A percentile compares a stretch with the other conserved stretches of the same genome.
Evolutionary conservation across 441 rosid genomes (phyloP).

Genomic region (Erodium chrysanthum): DNA sequence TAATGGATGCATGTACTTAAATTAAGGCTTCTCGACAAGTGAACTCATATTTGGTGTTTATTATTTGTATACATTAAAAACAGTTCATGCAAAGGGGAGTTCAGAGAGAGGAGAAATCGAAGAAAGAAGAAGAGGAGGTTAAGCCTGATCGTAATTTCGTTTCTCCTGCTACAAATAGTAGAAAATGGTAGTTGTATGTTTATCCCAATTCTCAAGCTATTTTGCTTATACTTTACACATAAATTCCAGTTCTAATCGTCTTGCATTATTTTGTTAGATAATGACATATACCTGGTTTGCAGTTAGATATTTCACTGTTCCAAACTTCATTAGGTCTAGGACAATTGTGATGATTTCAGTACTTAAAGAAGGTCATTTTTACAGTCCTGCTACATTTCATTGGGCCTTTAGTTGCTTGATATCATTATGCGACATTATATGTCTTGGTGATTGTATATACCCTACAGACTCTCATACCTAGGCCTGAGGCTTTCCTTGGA

Average conservation of each 20-base stretch:
- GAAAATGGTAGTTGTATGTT: slow-evolving; percentile 47
- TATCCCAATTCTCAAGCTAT: not conserved
- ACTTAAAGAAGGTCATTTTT: not conserved
- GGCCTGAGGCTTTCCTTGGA: not conserved
- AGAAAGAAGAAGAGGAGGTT: slow-evolving; percentile 33
- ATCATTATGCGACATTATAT: not conserved
- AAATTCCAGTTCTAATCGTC: no score
- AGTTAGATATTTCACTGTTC: not conserved
- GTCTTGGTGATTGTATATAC: not conserved
- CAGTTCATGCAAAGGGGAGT: slow-evolving; percentile 92
- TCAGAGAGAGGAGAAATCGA: slow-evolving; percentile 41
- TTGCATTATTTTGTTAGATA: no score
- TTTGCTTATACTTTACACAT: not conserved
- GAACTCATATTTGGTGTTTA: not conserved
- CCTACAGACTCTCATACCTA: not conserved
- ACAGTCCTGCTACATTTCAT: not conserved
- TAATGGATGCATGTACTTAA: not conserved
- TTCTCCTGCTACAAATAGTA: slow-evolving; percentile 28
- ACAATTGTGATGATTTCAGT: not conserved
- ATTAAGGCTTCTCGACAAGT: not conserved
- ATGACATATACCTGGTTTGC: no score
- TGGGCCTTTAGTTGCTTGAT: not conserved
- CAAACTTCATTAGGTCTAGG: not conserved
- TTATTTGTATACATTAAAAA: not conserved
- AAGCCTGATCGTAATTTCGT: slow-evolving; percentile 40